A percentile compares a stretch with the other conserved stretches of the same genome.
phyloP scores from a whole-genome alignment of 768 basidiomycete species.

The Pluteus cervinus region DNA sequence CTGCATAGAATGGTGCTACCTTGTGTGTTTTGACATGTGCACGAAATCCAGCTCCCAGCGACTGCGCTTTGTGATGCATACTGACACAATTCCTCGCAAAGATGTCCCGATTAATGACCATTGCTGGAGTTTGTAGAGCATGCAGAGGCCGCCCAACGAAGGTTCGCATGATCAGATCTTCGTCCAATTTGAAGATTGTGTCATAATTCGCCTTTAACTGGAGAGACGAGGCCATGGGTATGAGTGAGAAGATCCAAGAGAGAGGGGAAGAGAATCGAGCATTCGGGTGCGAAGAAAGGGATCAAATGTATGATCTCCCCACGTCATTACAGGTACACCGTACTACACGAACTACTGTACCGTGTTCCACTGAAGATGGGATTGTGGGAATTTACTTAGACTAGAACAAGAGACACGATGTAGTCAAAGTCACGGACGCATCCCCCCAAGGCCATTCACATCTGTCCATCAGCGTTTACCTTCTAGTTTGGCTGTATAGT shows the following conservation, averaged over 20 bases:
- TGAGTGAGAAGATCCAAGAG: constrained; percentile 12
- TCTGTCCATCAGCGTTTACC: too few relatives aligned
- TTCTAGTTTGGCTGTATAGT: too few relatives aligned
- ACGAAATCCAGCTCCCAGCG: constrained; percentile 68
- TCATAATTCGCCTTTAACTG: constrained; percentile 45
- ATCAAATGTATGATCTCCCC: not conserved
- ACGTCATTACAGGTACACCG: not conserved
- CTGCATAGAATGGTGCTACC: constrained; percentile 27
- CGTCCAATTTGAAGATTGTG: too few relatives aligned
- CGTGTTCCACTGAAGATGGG: too few relatives aligned
- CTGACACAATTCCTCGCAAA: constrained; percentile 69
- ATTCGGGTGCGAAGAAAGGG: too few relatives aligned
- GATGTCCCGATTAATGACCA: constrained; percentile 67
- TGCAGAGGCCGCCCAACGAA: constrained; percentile 55
- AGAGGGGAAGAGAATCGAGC: not conserved
- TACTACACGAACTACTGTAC: too few relatives aligned
- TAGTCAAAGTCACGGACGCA: too few relatives aligned
- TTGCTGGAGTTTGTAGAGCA: constrained; percentile 65
- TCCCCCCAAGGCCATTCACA: too few relatives aligned
- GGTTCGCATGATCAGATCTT: too few relatives aligned
- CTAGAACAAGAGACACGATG: too few relatives aligned
- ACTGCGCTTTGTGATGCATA: constrained; percentile 63
- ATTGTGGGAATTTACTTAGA: too few relatives aligned
- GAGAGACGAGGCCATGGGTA: too few relatives aligned
- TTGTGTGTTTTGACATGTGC: constrained; percentile 87